phyloP scores from a whole-genome alignment of 805 yeast species.

The Priceomyces haplophilus region DNA sequence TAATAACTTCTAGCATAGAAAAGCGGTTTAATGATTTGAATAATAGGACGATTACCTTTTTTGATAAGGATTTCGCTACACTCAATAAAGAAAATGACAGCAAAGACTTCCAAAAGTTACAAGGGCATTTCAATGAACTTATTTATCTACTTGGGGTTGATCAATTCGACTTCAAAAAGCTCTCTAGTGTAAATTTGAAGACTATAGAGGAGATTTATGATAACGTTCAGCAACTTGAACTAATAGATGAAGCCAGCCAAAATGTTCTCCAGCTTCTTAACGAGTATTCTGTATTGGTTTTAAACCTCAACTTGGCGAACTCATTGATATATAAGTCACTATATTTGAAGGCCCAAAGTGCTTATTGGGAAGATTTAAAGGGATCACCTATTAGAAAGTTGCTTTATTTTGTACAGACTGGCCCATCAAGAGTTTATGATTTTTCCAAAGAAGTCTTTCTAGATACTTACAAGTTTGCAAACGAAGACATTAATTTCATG shows the following conservation, averaged over 20 bases:
- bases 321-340: conserved; percentile 33
- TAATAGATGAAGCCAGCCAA: background rate
- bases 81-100: conserved; percentile 3
- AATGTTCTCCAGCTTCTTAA: conserved; percentile 16
- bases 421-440: conserved; percentile 26
- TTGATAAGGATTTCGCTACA: conserved; percentile 17
- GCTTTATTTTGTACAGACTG: conserved; percentile 32
- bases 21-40: conserved; percentile 18
- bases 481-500: conserved; percentile 3
- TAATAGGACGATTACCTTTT: conserved; percentile 16
- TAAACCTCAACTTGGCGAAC: conserved; percentile 28
- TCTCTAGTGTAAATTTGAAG: conserved; percentile 9
- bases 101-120: conserved; percentile 11
- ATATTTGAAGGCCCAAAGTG: conserved; percentile 27
- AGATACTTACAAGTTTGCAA: conserved; percentile 1
- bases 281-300: conserved; percentile 21
- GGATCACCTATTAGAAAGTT: conserved; percentile 23
- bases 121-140: conserved; percentile 22
- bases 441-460: conserved; percentile 10
- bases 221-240: conserved; percentile 4
- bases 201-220: conserved; percentile 11
- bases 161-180: conserved; percentile 13
- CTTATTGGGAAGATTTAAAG: conserved; percentile 33
- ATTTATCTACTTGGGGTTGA: conserved; percentile 21
- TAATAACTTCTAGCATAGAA: conserved; percentile 25